These are phyloP conservation scores for Geotrichum phurueaensis DNA, from an alignment of 1,139 yeast species.

Conservation along the genomic window DNA sequence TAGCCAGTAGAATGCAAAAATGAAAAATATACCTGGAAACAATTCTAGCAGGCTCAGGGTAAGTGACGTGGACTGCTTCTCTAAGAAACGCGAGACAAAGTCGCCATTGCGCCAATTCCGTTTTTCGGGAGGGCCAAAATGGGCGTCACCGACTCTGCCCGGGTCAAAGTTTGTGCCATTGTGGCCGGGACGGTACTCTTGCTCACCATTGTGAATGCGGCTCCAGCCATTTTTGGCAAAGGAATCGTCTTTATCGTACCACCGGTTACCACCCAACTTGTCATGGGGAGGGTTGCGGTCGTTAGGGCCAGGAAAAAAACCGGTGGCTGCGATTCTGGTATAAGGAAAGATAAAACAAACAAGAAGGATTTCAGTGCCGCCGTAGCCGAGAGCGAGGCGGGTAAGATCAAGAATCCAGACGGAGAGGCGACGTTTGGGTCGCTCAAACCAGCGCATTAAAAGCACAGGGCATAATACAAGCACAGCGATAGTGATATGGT, in stretches of 20 bases:
- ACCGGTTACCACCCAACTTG: neutral
- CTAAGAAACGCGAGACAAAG: neutral
- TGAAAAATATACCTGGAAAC: conserved; percentile 16
- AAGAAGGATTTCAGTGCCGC: conserved; percentile 15
- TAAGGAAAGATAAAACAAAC: conserved; percentile 14
- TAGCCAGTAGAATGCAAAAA: conserved; percentile 9
- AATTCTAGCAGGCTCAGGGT: conserved; percentile 9
- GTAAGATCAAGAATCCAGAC: conserved; percentile 18
- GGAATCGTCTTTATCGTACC: neutral
- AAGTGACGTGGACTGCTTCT: conserved; percentile 11
- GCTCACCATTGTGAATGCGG: neutral
- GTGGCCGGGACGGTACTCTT: neutral
- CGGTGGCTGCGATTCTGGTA: conserved; percentile 1
- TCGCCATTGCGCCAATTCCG: neutral
- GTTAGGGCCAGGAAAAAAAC: neutral
- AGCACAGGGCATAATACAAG: conserved; percentile 13
- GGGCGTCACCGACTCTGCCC: neutral
- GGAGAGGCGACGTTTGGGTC: conserved; percentile 14
- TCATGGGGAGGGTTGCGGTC: neutral
- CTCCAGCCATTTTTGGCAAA: neutral
- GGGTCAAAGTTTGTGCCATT: neutral
- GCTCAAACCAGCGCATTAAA: conserved; percentile 15
- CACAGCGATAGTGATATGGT: conserved; percentile 9
- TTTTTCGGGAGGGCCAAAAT: neutral
- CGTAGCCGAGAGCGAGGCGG: conserved; percentile 15